Evolutionary conservation across 2,329 filamentous ascomycete genomes (phyloP).

Genomic region (Aspergillus felis): DNA sequence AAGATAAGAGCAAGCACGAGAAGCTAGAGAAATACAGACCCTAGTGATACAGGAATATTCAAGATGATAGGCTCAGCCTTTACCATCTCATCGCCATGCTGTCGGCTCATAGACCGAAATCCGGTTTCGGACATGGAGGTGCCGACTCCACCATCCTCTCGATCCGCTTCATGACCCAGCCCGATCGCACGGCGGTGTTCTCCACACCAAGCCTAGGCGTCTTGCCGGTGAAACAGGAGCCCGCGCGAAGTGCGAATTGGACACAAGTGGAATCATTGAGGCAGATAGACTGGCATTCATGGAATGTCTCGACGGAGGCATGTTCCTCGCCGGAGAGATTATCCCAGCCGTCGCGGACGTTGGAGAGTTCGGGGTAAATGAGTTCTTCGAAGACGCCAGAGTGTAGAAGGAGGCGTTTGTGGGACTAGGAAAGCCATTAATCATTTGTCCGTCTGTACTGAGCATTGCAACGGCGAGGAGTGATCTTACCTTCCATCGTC

Average conservation of each 20-base stretch:
- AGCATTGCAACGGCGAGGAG: neutral
- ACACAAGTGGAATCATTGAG: constrained; percentile 22
- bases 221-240: constrained; percentile 27
- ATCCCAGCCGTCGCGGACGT: constrained; percentile 31
- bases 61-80: neutral
- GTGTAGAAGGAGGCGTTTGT: constrained; percentile 28
- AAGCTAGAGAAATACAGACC: neutral
- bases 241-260: constrained; percentile 30
- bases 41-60: neutral
- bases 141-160: constrained; percentile 24
- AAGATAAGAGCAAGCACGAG: neutral
- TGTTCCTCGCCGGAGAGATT: constrained; percentile 33
- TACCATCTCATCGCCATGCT: neutral
- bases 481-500: constrained; percentile 57
- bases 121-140: constrained; percentile 23
- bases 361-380: constrained; percentile 29
- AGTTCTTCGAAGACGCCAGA: constrained; percentile 36
- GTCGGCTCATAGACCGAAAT: constrained; percentile 22
- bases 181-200: constrained; percentile 23
- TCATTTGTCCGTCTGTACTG: neutral
- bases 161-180: constrained; percentile 30
- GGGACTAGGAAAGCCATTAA: neutral
- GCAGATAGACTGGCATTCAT: constrained; percentile 31
- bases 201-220: constrained; percentile 29
- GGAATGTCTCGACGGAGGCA: constrained; percentile 20